phyloP scores from a whole-genome alignment of 345 rosid genomes.

The Eucalyptus coolabah region DNA sequence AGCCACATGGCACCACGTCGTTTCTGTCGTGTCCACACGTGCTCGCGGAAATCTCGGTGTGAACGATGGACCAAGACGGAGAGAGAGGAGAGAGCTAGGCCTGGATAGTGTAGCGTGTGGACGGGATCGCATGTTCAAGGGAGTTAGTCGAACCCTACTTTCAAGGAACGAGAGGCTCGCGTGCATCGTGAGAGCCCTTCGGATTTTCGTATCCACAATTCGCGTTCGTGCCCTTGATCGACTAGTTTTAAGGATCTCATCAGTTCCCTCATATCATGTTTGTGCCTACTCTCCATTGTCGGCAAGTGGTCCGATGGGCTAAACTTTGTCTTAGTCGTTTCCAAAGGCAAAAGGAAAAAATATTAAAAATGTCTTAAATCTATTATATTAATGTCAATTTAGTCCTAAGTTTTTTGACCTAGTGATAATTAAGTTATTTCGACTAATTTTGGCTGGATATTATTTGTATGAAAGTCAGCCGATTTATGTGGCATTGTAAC shows the following conservation, averaged over 20 bases:
- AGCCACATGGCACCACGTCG: neutral
- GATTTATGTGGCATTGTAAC: fast-evolving
- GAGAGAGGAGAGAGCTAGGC: neutral
- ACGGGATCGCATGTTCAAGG: neutral
- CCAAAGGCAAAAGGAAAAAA: no score
- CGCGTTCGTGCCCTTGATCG: neutral
- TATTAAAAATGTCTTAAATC: no score
- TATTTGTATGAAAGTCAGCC: no score
- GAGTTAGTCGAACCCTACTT: neutral
- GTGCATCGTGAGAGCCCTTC: neutral
- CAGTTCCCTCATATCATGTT: neutral
- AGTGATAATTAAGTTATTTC: no score
- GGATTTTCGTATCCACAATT: neutral
- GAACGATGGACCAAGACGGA: neutral
- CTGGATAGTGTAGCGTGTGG: neutral
- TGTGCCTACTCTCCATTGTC: neutral
- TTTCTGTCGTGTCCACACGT: neutral
- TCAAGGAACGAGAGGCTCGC: neutral
- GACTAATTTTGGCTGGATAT: neutral
- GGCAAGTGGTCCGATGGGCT: neutral
- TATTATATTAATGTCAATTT: no score
- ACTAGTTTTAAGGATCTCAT: neutral
- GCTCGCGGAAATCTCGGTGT: neutral
- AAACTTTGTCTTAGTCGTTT: neutral
- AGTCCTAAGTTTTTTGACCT: neutral